Percentiles rank a stretch among this genome's conserved stretches.
phyloP scores from a whole-genome alignment of 1,139 yeast species.

The Kurtzmaniella natalensis region DNA sequence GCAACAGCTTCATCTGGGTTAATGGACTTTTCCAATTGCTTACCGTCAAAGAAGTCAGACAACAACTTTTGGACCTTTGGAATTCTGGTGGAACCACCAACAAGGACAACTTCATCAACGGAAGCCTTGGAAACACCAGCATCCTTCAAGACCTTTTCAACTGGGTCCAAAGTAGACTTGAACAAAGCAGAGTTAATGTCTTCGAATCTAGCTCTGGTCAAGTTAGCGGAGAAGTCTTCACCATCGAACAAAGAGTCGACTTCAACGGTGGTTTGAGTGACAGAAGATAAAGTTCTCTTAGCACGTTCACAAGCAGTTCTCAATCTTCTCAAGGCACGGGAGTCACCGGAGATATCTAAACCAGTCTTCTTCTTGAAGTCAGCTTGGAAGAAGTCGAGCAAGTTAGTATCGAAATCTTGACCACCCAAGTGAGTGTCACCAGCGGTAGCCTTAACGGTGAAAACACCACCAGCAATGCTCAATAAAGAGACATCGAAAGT shows the following conservation, averaged over 20 bases:
- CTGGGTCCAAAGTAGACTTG: conserved; percentile 96
- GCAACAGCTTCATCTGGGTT: conserved; percentile 99
- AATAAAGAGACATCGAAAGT: conserved; percentile 61
- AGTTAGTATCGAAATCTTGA: conserved; percentile 58
- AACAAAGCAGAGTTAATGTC: conserved; percentile 93
- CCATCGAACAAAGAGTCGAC: conserved; percentile 96
- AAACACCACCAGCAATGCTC: conserved; percentile 93
- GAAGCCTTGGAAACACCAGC: conserved; percentile 85
- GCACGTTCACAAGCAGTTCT: conserved; percentile 99
- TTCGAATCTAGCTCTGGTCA: conserved; percentile 99
- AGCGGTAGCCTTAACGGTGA: conserved; percentile 96
- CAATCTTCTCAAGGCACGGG: conserved; percentile 96
- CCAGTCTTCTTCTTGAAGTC: conserved; percentile 98
- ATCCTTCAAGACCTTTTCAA: conserved; percentile 96
- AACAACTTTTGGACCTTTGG: conserved; percentile 98
- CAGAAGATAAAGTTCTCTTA: conserved; percentile 96
- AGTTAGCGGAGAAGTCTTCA: conserved; percentile 92
- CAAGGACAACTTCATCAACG: conserved; percentile 94
- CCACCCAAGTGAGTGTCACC: conserved; percentile 99
- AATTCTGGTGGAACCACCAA: conserved; percentile 99
- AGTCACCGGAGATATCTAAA: conserved; percentile 84
- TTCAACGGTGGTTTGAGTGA: conserved; percentile 94
- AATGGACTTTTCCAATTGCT: conserved; percentile 91
- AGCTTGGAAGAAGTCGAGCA: conserved; percentile 78
- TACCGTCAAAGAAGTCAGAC: conserved; percentile 97